Evolutionary conservation across 768 basidiomycete species (phyloP), one percentile per base, ranked within the genome.

Genomic region (Megacollybia marginata): DNA sequence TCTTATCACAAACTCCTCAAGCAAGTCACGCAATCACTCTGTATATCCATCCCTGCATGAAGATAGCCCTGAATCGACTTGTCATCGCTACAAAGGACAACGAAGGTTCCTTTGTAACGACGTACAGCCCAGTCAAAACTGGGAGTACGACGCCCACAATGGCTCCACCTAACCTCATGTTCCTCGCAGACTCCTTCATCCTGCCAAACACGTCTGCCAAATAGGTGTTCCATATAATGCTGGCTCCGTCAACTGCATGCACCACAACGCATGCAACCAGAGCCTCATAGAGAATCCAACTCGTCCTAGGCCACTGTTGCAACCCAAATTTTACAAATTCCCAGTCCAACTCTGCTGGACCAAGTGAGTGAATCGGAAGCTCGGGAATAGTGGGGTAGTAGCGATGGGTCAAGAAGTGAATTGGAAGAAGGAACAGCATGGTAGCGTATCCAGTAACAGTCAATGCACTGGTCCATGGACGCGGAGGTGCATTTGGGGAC

Each of bases 261-360:
- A 83, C 57, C 0, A 73, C 68, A 0, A 78, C 75, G 19, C 75
- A 70, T 1, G 66, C 65, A 0, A 86, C 74, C 9, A 93, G 73
- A 0, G 76, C 82, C 1, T 70, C 62, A 56, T 93, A 92, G 42
- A 83, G 62, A 2, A 78, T 49, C 75, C 75, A 81, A 57, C 76
- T 84, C 35, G 77, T 69, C 59, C 68, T 64, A 0, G 88, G 86
- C 76, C 82, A 89, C 15, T 51, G 65, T 13, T 71, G 69, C 35
- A 92, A 63, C 2, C 79, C 86, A 5, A 76, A 72, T 60, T 92
- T 91, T 50, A 92, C 87, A 61, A 83, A 92, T 54, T 91, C 85
- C 60, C 77, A 92, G 64, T 89, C 83, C 34, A 93, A 74, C 57
- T 92, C 88, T 0, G 83, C 71, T 0, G 90, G 89, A 13, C 83